Percentiles rank a stretch among this genome's conserved stretches.
phyloP scores from a whole-genome alignment of 352 stramenopile species.

The Phytophthora meadii region DNA sequence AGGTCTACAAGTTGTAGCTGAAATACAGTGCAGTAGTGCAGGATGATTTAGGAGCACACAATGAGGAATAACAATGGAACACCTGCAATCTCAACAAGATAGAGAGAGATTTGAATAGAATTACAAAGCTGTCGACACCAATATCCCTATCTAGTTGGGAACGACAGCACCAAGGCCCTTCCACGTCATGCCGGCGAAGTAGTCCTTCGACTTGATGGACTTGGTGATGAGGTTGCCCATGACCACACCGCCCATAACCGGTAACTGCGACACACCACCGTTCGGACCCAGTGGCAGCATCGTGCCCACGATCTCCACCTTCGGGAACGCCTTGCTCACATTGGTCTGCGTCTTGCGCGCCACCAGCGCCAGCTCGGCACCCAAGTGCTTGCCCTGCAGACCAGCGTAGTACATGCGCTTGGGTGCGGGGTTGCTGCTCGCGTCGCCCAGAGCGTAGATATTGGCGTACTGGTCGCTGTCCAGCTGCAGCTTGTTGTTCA shows the following conservation, averaged over 20 bases:
- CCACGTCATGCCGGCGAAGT: slow-evolving; percentile 52
- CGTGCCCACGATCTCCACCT: slow-evolving; percentile 40
- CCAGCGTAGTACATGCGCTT: slow-evolving; percentile 55
- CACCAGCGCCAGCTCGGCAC: slow-evolving; percentile 42
- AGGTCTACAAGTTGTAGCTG: too few species aligned
- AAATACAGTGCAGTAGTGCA: too few species aligned
- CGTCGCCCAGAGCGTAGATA: slow-evolving; percentile 64
- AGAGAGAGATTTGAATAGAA: neutral
- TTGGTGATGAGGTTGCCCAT: slow-evolving; percentile 61
- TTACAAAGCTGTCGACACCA: neutral
- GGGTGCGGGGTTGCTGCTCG: slow-evolving; percentile 53
- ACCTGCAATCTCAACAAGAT: too few species aligned
- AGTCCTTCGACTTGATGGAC: slow-evolving; percentile 56
- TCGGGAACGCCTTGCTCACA: slow-evolving; percentile 52
- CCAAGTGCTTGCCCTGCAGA: slow-evolving; percentile 56
- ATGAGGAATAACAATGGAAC: too few species aligned
- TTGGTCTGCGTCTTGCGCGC: slow-evolving; percentile 44
- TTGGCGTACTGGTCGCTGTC: slow-evolving; percentile 51
- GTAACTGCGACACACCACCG: slow-evolving; percentile 61
- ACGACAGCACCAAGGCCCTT: slow-evolving; percentile 37
- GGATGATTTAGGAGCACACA: too few species aligned
- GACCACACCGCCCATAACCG: slow-evolving; percentile 54
- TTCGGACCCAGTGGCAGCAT: slow-evolving; percentile 59
- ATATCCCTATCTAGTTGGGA: slow-evolving; percentile 31
- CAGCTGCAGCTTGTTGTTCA: slow-evolving; percentile 57